A percentile compares a stretch with the other conserved stretches of the same genome.
Conservation (phyloP, 345 rosid genomes). For the Reutealis trisperma region DNA sequence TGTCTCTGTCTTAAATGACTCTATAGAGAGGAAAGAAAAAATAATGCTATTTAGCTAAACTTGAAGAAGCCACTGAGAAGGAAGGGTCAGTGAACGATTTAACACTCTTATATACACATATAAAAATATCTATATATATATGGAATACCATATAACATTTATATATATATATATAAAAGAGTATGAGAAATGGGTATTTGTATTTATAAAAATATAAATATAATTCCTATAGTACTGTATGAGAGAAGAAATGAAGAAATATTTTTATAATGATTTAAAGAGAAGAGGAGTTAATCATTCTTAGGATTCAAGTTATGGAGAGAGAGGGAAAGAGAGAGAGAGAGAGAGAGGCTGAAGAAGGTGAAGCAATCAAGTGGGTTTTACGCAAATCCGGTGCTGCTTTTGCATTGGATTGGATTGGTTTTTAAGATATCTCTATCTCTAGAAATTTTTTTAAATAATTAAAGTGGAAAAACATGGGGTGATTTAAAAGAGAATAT, state of each 20-base stretch:
- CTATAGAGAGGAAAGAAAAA: background rate
- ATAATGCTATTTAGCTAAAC: background rate
- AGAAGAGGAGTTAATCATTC: constrained; percentile 43
- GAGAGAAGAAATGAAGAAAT: constrained; percentile 19
- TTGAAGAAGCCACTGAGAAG: constrained; percentile 14
- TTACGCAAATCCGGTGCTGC: constrained; percentile 64
- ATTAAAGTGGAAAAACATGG: background rate
- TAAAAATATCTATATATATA: constrained; percentile 7
- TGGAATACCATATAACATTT: background rate
- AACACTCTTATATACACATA: background rate
- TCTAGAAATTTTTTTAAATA: background rate
- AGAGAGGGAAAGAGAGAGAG: constrained; percentile 24
- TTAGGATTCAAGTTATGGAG: constrained; percentile 54
- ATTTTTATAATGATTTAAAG: constrained; percentile 35
- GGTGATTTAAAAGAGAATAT: constrained; percentile 20
- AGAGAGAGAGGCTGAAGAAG: constrained; percentile 35
- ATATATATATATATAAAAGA: background rate
- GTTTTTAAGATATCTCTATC: constrained; percentile 50
- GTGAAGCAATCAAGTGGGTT: constrained; percentile 64
- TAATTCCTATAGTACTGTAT: background rate
- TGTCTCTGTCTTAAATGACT: background rate
- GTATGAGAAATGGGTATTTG: constrained; percentile 18
- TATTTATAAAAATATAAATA: background rate
- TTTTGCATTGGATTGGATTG: constrained; percentile 55
- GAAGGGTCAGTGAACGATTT: constrained; percentile 13